Evolutionary conservation across 306 rosid genomes (phyloP).

Genomic region (Begonia peltatifolia): DNA sequence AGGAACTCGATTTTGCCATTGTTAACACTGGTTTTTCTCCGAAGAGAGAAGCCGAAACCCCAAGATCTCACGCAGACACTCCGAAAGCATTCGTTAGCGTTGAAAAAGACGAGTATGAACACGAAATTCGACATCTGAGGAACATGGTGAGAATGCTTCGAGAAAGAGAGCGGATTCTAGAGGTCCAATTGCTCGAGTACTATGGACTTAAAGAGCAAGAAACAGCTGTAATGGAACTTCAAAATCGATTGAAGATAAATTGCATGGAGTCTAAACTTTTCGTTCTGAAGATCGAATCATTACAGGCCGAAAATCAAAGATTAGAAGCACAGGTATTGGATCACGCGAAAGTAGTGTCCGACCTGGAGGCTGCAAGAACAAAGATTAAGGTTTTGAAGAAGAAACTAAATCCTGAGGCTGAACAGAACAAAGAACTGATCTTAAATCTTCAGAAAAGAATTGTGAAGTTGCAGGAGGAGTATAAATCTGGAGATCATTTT

Average conservation of each 20-base stretch:
- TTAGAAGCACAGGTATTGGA: constrained; percentile 37
- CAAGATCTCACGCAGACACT: constrained; percentile 23
- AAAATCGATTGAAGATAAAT: constrained; percentile 57
- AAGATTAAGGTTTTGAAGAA: constrained; percentile 55
- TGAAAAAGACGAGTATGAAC: constrained; percentile 44
- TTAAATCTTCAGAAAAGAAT: constrained; percentile 46
- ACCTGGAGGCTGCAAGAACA: constrained; percentile 56
- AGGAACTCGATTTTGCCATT: constrained; percentile 30
- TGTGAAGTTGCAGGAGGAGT: constrained; percentile 50
- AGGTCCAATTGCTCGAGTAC: constrained; percentile 68
- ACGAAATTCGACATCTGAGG: constrained; percentile 47
- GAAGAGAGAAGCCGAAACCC: constrained; percentile 28
- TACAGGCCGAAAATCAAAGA: constrained; percentile 50
- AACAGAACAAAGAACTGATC: constrained; percentile 56
- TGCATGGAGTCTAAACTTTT: constrained; percentile 71
- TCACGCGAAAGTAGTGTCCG: constrained; percentile 35
- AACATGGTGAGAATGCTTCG: constrained; percentile 45
- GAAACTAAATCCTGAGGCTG: constrained; percentile 60
- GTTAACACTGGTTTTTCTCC: constrained; percentile 21
- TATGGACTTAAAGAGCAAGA: constrained; percentile 85
- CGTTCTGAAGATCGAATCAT: constrained; percentile 54
- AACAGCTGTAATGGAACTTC: constrained; percentile 67
- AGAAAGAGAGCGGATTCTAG: constrained; percentile 68
- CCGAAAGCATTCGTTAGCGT: constrained; percentile 20
- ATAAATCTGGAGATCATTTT: constrained; percentile 18